Base-by-base conservation (phyloP, 2,329 filamentous ascomycete genomes). In the Ceratocystis eucalypticola region DNA sequence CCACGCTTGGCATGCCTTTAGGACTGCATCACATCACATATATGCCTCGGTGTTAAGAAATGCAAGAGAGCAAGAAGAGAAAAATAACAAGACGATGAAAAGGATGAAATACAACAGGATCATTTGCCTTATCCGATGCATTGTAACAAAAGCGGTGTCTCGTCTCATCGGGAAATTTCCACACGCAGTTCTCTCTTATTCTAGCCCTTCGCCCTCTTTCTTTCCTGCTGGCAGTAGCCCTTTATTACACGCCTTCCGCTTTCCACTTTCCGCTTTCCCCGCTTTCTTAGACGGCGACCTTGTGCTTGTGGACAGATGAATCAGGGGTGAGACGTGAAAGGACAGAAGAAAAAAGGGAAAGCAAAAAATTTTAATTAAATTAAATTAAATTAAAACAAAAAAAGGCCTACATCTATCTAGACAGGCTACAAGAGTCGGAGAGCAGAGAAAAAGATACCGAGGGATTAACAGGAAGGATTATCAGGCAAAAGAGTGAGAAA, bases 61-160 rank as follows among this genome's bases (percentile, higher is more conserved):
- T n/a, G 10, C 17, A 33, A 33, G 28, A 2, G 25, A 55, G 2
- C 12, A 22, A 55, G 50, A 12, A 10, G 12, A 20, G 7, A 12
- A 28, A 55, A 55, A 25, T 22, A 33, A 15, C 12, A 12, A n/a
- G 20, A 62, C 10, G 25, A 62, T 3, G 30, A 62, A 20, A 20
- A 48, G 30, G 6, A 41, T 8, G n/a, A 7, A 25, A 15, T 44
- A 28, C 30, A 12, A 22, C 30, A 44, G 61, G 55, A 59, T 59
- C 55, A 37, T 59, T 59, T 59, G 55, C 28, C 55, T 59, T 33
- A 30, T 41, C 55, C 55, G 10, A 33, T 33, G 25, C 55, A 44
- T 62, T 62, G 37, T 41, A 62, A 62, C 61, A 25, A 44, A 17
- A 62, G 61, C 15, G 61, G 37, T 48, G 37, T 44, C 61, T 44